Evolutionary conservation across 345 rosid species (phyloP).

Genomic region (Turnera subulata): DNA sequence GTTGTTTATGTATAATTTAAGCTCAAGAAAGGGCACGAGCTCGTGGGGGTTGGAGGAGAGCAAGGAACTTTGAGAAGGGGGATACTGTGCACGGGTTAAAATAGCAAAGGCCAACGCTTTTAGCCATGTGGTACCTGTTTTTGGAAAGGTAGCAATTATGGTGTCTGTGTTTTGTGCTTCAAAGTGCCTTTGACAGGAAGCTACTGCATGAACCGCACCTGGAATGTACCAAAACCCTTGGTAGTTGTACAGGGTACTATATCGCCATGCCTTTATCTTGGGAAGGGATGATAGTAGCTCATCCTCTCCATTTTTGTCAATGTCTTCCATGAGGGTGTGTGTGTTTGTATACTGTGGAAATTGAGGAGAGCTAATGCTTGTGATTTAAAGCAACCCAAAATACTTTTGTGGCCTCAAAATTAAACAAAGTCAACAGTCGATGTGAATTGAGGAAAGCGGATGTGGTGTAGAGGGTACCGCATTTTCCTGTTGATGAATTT

Average conservation of each 20-base stretch:
- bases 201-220: constrained; percentile 33
- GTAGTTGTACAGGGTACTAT: constrained; percentile 30
- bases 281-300: constrained; percentile 39
- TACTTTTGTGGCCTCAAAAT: too few species aligned
- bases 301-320: too few species aligned
- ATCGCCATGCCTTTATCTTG: constrained; percentile 33
- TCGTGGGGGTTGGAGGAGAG: constrained; percentile 50
- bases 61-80: constrained; percentile 17
- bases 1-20: constrained; percentile 42
- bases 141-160: constrained; percentile 50
- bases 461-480: too few species aligned
- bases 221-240: constrained; percentile 47
- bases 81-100: background rate
- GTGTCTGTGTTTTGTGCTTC: constrained; percentile 40
- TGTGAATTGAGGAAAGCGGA: too few species aligned
- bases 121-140: constrained; percentile 64
- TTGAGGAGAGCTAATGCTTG: too few species aligned
- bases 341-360: too few species aligned
- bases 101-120: constrained; percentile 47
- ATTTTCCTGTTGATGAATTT: too few species aligned
- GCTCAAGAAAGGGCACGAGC: constrained; percentile 55
- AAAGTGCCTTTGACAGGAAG: constrained; percentile 39
- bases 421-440: too few species aligned
- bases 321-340: too few species aligned
- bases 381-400: too few species aligned